Base-by-base conservation (phyloP, 1,139 yeast species). In the Candida frijolesensis region DNA sequence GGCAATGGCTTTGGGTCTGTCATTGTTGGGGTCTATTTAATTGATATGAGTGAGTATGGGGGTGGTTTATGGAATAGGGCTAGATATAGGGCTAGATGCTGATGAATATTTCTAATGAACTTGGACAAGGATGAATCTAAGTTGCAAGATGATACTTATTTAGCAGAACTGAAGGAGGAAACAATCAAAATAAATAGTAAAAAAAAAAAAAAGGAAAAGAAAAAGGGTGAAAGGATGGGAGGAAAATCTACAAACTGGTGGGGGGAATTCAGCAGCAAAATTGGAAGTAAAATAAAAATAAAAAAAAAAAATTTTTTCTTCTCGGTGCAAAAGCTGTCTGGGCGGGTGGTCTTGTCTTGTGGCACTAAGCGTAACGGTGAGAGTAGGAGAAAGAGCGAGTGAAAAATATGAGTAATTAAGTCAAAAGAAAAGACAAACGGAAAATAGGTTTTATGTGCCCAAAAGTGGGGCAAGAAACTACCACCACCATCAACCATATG, bases 1-100 rank as follows among this genome's bases (percentile, higher is more conserved):
- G 98, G 97, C 60, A 92, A 71, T 44, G 59, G 57, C 44, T 54
- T 51, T 42, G 57, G 59, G 25, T 51, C 57, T 27, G 57, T 42
- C 57, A 53, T 55, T 12, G 5, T 46, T 4, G 32, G 34, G n/a
- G 4, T 14, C 3, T 11, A 18, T 30, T 29, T 29, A 41, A 29
- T 41, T 30, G 44, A 41, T 32, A 30, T 41, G 35, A 32, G 15
- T 3, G 4, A 34, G 15, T 30, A 25, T 25, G 29, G 8, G 10
- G 8, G 4, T 25, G 34, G 8, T 5, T 33, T 14, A 19, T 16
- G 2, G 50, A 54, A 52, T 54, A 56, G 57, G 56, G 25, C 7
- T 4, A 22, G 19, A 52, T 55, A 50, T 54, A 55, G 57, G 57
- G n/a, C 49, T 14, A 37, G 41, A 32, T 32, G 10, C 10, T 25